Evolutionary conservation across 2,329 filamentous ascomycete species (phyloP).

Genomic region (Penicillium sp.): DNA sequence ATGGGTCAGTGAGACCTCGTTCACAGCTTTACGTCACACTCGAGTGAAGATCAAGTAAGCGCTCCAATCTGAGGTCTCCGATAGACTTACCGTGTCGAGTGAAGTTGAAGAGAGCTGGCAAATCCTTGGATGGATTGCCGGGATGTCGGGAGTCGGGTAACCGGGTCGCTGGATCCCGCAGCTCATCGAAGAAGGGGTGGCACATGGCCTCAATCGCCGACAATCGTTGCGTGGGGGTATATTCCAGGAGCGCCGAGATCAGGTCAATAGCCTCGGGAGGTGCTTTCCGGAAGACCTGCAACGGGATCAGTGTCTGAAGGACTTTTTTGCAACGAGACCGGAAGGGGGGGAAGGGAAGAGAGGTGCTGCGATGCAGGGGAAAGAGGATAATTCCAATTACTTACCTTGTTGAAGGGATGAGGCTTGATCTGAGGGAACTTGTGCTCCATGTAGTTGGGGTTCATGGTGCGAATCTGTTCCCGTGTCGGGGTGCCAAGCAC

Average conservation of each 20-base stretch:
- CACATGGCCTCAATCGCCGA: constrained; percentile 95
- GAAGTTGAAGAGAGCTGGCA: constrained; percentile 89
- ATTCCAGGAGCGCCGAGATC: constrained; percentile 89
- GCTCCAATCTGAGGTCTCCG: no score
- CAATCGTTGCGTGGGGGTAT: constrained; percentile 92
- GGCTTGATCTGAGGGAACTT: constrained; percentile 99
- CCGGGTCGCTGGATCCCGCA: constrained; percentile 83
- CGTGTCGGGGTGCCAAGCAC: constrained; percentile 92
- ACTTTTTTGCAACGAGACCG: background rate
- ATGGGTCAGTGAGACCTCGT: no score
- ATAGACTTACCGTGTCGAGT: constrained; percentile 75
- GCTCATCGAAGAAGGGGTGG: constrained; percentile 96
- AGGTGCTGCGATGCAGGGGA: background rate
- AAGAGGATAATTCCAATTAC: constrained; percentile 5
- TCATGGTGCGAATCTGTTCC: constrained; percentile 99
- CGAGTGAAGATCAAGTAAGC: no score
- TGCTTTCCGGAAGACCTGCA: constrained; percentile 87
- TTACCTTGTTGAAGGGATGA: constrained; percentile 93
- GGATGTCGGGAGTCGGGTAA: constrained; percentile 91
- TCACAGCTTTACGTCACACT: no score
- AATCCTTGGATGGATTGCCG: constrained; percentile 69
- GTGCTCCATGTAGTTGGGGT: constrained; percentile 99
- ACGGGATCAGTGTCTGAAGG: constrained; percentile 15
- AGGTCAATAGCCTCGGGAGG: constrained; percentile 88
- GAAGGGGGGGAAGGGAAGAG: background rate